Evolutionary conservation across 805 yeast species (phyloP).

Genomic region (Lipomyces japonicus): DNA sequence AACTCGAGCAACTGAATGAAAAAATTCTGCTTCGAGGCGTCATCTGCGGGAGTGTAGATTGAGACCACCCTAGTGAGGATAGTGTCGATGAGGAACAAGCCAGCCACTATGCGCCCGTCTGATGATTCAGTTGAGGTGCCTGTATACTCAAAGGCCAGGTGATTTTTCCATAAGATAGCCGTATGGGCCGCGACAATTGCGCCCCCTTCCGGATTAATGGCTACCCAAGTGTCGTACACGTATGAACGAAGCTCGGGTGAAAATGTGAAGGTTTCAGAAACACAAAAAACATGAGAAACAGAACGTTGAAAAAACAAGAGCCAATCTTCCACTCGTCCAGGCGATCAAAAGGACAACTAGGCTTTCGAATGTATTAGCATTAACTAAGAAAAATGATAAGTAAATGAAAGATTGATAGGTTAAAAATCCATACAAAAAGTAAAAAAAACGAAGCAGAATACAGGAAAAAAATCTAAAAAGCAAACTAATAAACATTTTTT

Average conservation of each 20-base stretch:
- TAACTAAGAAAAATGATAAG: no score
- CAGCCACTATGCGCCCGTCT: neutral
- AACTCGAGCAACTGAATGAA: neutral
- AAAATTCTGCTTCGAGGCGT: neutral
- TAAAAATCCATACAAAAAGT: no score
- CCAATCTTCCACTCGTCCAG: neutral
- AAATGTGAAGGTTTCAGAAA: neutral
- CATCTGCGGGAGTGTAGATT: neutral
- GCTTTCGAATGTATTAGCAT: no score
- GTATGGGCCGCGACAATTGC: neutral
- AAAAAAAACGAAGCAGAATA: no score
- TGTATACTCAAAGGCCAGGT: neutral
- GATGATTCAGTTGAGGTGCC: neutral
- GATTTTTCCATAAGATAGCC: neutral
- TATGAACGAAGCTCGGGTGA: neutral
- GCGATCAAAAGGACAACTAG: no score
- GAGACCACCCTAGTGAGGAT: neutral
- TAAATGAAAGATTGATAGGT: no score
- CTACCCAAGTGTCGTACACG: neutral
- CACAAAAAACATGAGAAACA: neutral
- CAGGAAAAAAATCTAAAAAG: no score
- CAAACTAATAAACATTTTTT: no score
- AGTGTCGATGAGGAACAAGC: neutral
- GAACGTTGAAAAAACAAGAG: no score
- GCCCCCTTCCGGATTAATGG: neutral